These are phyloP conservation scores for Aspergillus sp. DNA, from an alignment of 2,329 filamentous ascomycete species.

Conservation along the genomic window DNA sequence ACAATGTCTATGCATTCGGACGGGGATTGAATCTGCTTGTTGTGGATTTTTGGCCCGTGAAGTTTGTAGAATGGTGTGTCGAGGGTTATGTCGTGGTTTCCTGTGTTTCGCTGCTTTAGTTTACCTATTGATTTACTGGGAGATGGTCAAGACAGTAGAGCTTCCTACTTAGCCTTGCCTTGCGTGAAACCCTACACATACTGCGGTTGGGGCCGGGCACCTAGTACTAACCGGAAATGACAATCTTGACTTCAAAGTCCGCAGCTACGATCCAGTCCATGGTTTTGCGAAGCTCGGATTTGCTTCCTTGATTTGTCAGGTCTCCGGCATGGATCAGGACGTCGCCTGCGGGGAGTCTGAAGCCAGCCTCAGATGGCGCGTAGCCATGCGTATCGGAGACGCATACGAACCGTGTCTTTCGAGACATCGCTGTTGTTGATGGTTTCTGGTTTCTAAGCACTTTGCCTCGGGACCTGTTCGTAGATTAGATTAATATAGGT, in stretches of 20 bases:
- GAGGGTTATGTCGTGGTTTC: slow-evolving; percentile 60
- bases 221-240: slow-evolving; percentile 52
- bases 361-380: slow-evolving; percentile 48
- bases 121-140: neutral
- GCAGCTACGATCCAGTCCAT: slow-evolving; percentile 55
- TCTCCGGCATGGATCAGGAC: slow-evolving; percentile 61
- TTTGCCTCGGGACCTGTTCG: neutral
- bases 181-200: no score
- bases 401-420: slow-evolving; percentile 56
- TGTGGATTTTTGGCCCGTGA: slow-evolving; percentile 45
- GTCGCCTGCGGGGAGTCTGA: slow-evolving; percentile 56
- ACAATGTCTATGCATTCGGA: slow-evolving; percentile 48
- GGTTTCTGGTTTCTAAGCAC: neutral
- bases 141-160: no score
- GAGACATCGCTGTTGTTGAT: slow-evolving; percentile 23
- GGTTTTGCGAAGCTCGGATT: slow-evolving; percentile 51
- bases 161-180: no score
- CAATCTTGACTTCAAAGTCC: slow-evolving; percentile 56
- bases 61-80: slow-evolving; percentile 50
- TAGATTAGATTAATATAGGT: neutral
- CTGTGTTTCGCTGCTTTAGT: slow-evolving; percentile 30
- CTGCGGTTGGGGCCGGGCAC: neutral
- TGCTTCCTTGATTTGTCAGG: slow-evolving; percentile 57
- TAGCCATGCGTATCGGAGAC: slow-evolving; percentile 61
- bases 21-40: slow-evolving; percentile 36